A percentile compares a stretch with the other conserved stretches of the same genome.
Evolutionary conservation across 257 asterid genomes (phyloP).

Genomic region (Linderniella brevidens): DNA sequence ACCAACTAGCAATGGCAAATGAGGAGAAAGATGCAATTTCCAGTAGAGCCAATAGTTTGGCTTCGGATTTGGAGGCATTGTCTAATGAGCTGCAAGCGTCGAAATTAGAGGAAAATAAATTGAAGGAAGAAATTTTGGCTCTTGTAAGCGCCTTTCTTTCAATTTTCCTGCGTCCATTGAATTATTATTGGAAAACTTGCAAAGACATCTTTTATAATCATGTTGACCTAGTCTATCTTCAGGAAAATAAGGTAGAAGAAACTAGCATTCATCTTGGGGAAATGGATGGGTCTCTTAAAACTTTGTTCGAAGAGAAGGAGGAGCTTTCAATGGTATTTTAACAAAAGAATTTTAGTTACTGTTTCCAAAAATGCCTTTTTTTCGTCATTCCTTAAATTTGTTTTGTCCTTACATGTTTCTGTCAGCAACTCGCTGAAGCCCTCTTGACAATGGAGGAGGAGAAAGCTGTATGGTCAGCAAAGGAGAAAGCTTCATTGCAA

Average conservation of each 20-base stretch:
- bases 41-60: conserved; percentile 56
- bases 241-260: conserved; percentile 52
- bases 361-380: neutral
- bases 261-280: conserved; percentile 19
- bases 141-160: conserved; percentile 37
- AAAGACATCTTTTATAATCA: conserved; percentile 8
- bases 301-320: conserved; percentile 57
- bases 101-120: conserved; percentile 29
- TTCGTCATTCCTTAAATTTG: conserved; percentile 9
- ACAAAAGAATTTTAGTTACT: neutral
- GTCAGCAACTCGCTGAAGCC: conserved; percentile 87
- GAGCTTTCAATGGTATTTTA: conserved; percentile 51
- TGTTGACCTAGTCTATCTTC: conserved; percentile 15
- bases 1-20: conserved; percentile 33
- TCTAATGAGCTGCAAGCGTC: conserved; percentile 39
- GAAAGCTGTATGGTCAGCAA: conserved; percentile 83
- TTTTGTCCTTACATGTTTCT: conserved; percentile 7
- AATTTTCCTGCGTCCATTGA: neutral
- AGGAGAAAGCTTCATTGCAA: conserved; percentile 72
- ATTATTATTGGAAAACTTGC: neutral
- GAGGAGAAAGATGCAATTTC: conserved; percentile 41
- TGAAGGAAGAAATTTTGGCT: conserved; percentile 52
- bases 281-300: conserved; percentile 30
- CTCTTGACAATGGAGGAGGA: conserved; percentile 86
- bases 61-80: conserved; percentile 37